Conservation (phyloP, 176 grass and related monocot genomes). For the Phoenix dactylifera region DNA sequence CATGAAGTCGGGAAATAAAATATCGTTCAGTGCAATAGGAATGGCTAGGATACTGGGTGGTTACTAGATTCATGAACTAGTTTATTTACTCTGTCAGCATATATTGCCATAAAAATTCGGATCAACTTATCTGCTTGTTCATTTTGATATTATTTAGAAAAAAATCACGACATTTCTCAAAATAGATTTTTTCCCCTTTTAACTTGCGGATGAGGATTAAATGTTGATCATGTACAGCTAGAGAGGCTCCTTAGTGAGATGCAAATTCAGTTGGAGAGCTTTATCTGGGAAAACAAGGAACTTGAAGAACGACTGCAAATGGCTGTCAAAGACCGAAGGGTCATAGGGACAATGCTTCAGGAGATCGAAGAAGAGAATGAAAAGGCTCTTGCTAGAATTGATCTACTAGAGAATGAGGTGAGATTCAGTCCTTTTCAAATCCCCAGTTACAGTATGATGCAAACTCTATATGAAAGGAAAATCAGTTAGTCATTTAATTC, state of each 20-base stretch:
- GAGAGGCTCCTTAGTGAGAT: slow-evolving; percentile 35
- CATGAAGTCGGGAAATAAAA: no score
- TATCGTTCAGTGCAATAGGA: no score
- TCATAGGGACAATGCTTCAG: slow-evolving; percentile 27
- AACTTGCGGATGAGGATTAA: not conserved
- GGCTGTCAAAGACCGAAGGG: slow-evolving; percentile 17
- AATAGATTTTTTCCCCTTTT: no score
- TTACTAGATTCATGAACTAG: no score
- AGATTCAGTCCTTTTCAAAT: not conserved
- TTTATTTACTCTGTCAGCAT: no score
- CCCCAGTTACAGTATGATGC: not conserved
- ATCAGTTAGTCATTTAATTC: no score
- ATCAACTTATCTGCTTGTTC: no score
- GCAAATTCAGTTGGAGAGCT: slow-evolving; percentile 47
- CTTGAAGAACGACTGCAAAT: slow-evolving; percentile 27
- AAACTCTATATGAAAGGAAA: no score
- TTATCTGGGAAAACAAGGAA: slow-evolving; percentile 34
- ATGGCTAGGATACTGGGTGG: no score
- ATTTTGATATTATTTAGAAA: no score
- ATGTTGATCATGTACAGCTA: slow-evolving; percentile 14
- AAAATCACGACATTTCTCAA: no score
- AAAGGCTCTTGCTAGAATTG: slow-evolving; percentile 21
- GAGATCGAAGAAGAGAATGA: slow-evolving; percentile 55
- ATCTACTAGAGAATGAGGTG: slow-evolving; percentile 36
- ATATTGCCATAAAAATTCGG: no score